Base-by-base conservation (phyloP, 192 early-diverging fungal genomes). In the Umbelopsis sp. region DNA sequence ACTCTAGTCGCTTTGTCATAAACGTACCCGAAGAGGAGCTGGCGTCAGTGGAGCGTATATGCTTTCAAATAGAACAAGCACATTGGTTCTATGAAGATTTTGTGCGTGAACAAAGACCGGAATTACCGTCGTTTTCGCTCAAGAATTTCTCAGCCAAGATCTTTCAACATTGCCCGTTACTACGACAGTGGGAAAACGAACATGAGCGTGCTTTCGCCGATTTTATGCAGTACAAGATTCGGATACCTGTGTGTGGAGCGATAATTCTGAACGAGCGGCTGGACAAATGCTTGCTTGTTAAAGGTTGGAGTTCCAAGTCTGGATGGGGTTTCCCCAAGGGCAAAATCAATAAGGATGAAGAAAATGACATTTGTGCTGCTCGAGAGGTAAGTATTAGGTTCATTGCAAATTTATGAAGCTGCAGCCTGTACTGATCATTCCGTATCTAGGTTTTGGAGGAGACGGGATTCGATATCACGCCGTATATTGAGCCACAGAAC, bases 71-170 rank as follows among this genome's bases (percentile, higher is more conserved):
- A 37, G 97, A 99, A 77, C 95, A 95, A 79, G 97, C 97, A 10
- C 95, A 97, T 75, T 99, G 97, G 97, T 98, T 93, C 80, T 99
- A 98, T 81, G 94, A 96, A 74, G 97, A 99, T 80, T 97, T 98
- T 87, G 87, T 96, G n/a, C 87, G 96, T 66, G 94, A 95, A 73
- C 77, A 90, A 58, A 91, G 92, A 69, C 86, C 91, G 20, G 82
- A 86, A 21, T 78, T 97, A 47, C 95, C 94, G 7, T 91, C 91
- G 3, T 92, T 94, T 70, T 87, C 90, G 50, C 88, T 98, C 35
- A 98, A 93, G 74, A 90, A 84, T 41, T 95, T 95, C 81, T 90
- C 91, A 3, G 86, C 83, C 68, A 88, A 83, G 71, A 85, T 98
- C 80, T 96, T 99, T 74, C 84, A 87, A 69, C 92, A 96, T 71